Evolutionary conservation across 208 protist species (phyloP), one percentile per base, ranked within the genome.

Genomic region (Trypanosoma melophagium): DNA sequence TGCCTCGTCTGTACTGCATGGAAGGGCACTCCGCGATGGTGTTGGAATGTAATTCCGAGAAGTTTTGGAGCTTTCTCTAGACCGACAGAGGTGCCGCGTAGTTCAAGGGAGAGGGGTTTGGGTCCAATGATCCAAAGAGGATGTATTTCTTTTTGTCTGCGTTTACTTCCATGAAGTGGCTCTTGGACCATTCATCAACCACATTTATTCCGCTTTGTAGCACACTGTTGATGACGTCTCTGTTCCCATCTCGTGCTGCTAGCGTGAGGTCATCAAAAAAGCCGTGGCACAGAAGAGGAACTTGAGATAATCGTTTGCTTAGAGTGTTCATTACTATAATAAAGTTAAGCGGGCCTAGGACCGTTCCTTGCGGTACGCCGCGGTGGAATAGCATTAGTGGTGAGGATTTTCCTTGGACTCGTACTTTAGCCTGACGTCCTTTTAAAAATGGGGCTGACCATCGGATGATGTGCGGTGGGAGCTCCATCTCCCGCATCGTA

Each of bases 321-420:
- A 73, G 52, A 12, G 72, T 54, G 47, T 73, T 59, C 59, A 73
- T 53, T 13, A 61, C 65, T 16, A 77, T 77, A 38, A 67, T 77
- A 44, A 72, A 67, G 9, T 73, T 42, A 0, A 72, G 65, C 0
- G 72, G 72, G 19, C 66, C 66, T n/a, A 73, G 62, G 4, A 68
- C 57, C 9, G 72, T 73, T 38, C 66, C 72, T 40, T 72, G 72
- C 0, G 72, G 72, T 3, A 72, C 66, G 12, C 72, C 72, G 38
- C 49, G 7, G 22, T 17, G 7, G 28, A 72, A 77, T 4, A 13
- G 42, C 12, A 41, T 1, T 44, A 7, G 17, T 12, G 16, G 3
- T 10, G 72, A 77, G 7, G 8, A 5, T 8, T 16, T 38, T 7
- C 60, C 0, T 1, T 42, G 7, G 2, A 62, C 35, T 10, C 38